A percentile compares a stretch with the other conserved stretches of the same genome.
phyloP scores from a whole-genome alignment of 2,329 filamentous ascomycete species.

The Ampelomyces quisqualis region DNA sequence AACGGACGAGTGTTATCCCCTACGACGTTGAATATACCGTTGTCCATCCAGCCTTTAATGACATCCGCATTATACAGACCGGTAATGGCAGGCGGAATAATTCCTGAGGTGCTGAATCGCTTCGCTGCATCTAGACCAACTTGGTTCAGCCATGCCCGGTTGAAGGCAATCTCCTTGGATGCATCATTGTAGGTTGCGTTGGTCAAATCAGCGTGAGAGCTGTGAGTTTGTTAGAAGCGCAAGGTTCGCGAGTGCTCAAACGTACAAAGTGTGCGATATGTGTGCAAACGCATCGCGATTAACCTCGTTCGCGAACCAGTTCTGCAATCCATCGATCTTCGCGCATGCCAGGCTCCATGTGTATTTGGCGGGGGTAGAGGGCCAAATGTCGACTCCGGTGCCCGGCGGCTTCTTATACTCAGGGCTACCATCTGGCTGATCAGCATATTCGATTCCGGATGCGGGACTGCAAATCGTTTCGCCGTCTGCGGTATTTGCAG shows the following conservation, averaged over 20 bases:
- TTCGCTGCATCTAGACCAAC: constrained; percentile 51
- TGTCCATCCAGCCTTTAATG: constrained; percentile 59
- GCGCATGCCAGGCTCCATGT: constrained; percentile 54
- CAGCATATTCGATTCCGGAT: constrained; percentile 40
- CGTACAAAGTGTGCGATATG: constrained; percentile 62
- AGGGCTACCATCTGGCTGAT: constrained; percentile 45
- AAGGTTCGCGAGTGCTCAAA: neutral
- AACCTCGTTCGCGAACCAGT: constrained; percentile 55
- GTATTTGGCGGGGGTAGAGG: constrained; percentile 47
- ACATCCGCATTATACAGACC: constrained; percentile 65
- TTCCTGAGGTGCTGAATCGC: constrained; percentile 55
- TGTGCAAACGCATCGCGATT: constrained; percentile 59
- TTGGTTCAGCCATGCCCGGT: constrained; percentile 60
- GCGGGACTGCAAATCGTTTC: constrained; percentile 30
- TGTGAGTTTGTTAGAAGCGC: constrained; percentile 11
- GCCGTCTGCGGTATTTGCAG: constrained; percentile 29
- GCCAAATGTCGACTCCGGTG: constrained; percentile 44
- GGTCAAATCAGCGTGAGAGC: constrained; percentile 58
- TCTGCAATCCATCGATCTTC: constrained; percentile 52
- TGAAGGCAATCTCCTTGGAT: constrained; percentile 60
- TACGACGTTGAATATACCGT: constrained; percentile 61
- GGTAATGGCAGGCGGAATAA: constrained; percentile 65
- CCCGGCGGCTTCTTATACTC: constrained; percentile 51
- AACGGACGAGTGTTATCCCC: constrained; percentile 62
- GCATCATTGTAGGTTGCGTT: constrained; percentile 62